A percentile compares a stretch with the other conserved stretches of the same genome.
Evolutionary conservation across 2,329 filamentous ascomycete genomes (phyloP).

Genomic region (Aspergillus spinulosporus): DNA sequence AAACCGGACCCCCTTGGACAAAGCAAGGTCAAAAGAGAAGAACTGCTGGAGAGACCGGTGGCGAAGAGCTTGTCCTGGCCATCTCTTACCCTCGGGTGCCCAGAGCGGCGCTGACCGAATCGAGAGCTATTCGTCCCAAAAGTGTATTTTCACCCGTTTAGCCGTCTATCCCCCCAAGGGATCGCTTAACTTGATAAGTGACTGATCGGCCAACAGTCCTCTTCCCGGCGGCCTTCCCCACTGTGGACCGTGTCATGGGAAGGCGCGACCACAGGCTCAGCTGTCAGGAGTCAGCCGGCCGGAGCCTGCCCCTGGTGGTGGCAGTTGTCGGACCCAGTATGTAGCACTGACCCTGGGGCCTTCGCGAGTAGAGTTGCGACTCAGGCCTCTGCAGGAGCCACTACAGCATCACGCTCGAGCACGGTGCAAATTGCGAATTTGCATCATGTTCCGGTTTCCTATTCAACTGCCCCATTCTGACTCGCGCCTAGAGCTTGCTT

Average conservation of each 20-base stretch:
- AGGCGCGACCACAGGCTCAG: background rate
- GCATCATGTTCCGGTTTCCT: background rate
- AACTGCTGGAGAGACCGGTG: background rate
- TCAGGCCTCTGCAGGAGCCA: background rate
- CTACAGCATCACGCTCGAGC: background rate
- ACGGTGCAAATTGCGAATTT: background rate
- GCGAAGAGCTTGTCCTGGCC: background rate
- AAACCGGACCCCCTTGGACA: background rate
- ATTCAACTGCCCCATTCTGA: background rate
- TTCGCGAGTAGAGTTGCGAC: background rate
- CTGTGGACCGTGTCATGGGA: constrained; percentile 9
- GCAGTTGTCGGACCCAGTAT: background rate
- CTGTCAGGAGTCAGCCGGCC: background rate
- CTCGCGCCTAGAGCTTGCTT: background rate
- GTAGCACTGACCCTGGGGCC: background rate
- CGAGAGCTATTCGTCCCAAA: background rate
- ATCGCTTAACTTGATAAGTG: constrained; percentile 13
- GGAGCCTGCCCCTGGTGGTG: constrained; percentile 2
- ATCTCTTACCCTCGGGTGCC: background rate
- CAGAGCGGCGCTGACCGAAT: background rate
- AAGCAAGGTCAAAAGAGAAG: background rate
- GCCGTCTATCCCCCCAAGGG: background rate
- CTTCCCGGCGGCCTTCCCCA: background rate
- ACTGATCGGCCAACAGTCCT: constrained; percentile 11
- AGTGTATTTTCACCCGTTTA: background rate